These are phyloP conservation scores for Xeromyces bisporus DNA, from an alignment of 495 filamentous ascomycete genomes.

Conservation along the genomic window DNA sequence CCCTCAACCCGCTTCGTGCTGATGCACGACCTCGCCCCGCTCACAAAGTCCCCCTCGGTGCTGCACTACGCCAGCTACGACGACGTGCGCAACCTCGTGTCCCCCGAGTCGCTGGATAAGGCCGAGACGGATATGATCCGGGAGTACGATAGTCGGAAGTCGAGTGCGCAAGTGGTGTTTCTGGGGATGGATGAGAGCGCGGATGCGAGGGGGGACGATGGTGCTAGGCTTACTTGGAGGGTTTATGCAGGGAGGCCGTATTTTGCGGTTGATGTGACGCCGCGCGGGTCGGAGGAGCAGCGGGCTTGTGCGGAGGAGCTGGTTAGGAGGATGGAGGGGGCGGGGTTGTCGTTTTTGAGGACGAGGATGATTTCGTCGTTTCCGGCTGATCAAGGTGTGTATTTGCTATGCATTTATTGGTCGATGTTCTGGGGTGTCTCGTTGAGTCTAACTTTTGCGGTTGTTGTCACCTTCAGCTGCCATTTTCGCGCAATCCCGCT, in stretches of 20 bases:
- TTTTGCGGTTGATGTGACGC: slow-evolving; percentile 82
- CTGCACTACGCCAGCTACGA: slow-evolving; percentile 46
- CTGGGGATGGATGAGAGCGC: slow-evolving; percentile 68
- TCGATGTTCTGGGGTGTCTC: too few species aligned
- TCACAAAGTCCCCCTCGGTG: slow-evolving; percentile 37
- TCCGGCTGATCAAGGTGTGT: slow-evolving; percentile 41
- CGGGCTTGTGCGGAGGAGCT: slow-evolving; percentile 26
- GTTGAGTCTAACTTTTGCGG: too few species aligned
- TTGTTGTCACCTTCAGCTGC: too few species aligned
- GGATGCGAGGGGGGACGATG: too few species aligned
- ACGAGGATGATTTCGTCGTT: slow-evolving; percentile 41
- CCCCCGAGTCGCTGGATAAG: slow-evolving; percentile 49
- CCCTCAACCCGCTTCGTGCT: slow-evolving; percentile 55
- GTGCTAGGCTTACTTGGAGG: slow-evolving; percentile 33
- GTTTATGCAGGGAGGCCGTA: slow-evolving; percentile 60
- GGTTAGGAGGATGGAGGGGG: slow-evolving; percentile 38
- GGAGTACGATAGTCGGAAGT: slow-evolving; percentile 53
- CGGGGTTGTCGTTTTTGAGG: slow-evolving; percentile 42
- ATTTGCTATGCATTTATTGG: too few species aligned
- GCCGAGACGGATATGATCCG: slow-evolving; percentile 57
- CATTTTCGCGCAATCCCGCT: slow-evolving; percentile 78
- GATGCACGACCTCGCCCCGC: slow-evolving; percentile 61
- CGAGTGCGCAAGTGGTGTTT: slow-evolving; percentile 59
- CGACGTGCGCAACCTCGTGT: slow-evolving; percentile 53
- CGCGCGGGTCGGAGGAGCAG: slow-evolving; percentile 38